Conservation (phyloP, 805 yeast genomes). For the Ogataea degrootiae region DNA sequence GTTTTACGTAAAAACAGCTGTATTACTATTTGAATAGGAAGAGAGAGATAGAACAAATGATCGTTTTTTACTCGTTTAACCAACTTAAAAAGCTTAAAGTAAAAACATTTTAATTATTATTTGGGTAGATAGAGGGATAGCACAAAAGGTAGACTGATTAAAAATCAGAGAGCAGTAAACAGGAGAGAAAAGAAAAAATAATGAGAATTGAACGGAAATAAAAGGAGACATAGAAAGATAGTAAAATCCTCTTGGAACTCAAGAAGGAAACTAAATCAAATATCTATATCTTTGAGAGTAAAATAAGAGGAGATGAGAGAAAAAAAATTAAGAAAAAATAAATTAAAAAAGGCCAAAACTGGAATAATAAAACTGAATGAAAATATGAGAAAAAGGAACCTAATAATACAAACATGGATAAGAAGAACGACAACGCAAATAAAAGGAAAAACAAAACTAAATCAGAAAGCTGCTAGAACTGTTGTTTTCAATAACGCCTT, state of each 20-base stretch:
- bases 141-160: not conserved
- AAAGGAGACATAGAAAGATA: not conserved
- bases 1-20: too few species aligned
- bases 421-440: not conserved
- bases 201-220: not conserved
- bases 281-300: not conserved
- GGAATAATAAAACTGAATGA: not conserved
- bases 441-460: slow-evolving; percentile 1
- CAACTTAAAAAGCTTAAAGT: too few species aligned
- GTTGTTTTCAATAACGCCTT: slow-evolving; percentile 19
- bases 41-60: not conserved
- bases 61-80: too few species aligned
- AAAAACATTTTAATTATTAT: not conserved
- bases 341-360: too few species aligned
- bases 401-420: not conserved
- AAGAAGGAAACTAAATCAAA: not conserved
- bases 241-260: not conserved
- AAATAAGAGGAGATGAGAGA: not conserved
- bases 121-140: not conserved
- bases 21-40: not conserved
- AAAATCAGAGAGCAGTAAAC: not conserved
- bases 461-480: slow-evolving; percentile 12
- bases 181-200: not conserved
- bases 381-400: not conserved
- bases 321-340: not conserved